Conservation (phyloP, 768 basidiomycete species). For the Podaxis sp. region DNA sequence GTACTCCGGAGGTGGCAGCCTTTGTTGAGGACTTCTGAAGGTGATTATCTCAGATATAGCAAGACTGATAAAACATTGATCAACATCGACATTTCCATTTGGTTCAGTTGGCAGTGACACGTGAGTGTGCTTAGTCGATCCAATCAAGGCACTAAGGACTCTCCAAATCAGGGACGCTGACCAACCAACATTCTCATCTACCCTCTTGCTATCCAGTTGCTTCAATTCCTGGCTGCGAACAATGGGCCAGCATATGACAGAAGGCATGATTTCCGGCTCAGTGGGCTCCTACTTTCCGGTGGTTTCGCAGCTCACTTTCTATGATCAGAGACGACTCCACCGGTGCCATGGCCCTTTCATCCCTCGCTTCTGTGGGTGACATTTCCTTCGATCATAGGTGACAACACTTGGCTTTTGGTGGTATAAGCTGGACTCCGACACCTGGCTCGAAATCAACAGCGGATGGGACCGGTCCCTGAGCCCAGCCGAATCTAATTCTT, state of each 20-base stretch:
- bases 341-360: not conserved
- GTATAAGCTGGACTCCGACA: too few species aligned
- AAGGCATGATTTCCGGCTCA: not conserved
- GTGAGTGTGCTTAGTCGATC: not conserved
- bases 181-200: not conserved
- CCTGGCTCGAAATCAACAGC: not conserved
- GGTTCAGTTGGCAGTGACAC: not conserved
- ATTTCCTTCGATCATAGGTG: not conserved
- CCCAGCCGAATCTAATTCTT: not conserved
- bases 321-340: not conserved
- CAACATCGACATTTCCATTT: not conserved
- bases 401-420: too few species aligned
- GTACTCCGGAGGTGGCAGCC: not conserved
- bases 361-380: not conserved
- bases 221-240: not conserved
- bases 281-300: too few species aligned
- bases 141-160: not conserved
- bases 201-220: not conserved
- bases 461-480: not conserved
- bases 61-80: not conserved
- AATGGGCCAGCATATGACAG: not conserved
- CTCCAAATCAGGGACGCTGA: not conserved
- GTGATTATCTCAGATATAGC: slow-evolving; percentile 1
- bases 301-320: too few species aligned
- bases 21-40: not conserved